phyloP scores from a whole-genome alignment of 1,139 yeast genomes.

The Arxiozyma slooffiae region DNA sequence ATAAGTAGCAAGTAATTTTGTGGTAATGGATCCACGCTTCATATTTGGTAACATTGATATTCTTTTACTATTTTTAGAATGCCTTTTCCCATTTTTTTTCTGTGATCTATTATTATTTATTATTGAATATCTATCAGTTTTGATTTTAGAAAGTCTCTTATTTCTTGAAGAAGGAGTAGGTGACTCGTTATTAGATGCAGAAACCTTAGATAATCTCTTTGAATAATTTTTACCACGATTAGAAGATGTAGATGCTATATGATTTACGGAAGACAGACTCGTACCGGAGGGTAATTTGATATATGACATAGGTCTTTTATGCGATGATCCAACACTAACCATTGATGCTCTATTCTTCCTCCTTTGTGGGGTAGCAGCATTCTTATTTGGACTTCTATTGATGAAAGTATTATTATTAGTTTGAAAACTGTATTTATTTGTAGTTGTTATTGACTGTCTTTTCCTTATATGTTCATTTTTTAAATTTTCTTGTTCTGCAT shows the following conservation, averaged over 20 bases:
- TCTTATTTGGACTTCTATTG: slow-evolving; percentile 5
- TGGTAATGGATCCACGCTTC: slow-evolving; percentile 62
- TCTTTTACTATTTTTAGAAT: slow-evolving; percentile 30
- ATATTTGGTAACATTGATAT: slow-evolving; percentile 33
- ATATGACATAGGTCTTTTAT: slow-evolving; percentile 8
- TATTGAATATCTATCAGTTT: slow-evolving; percentile 6
- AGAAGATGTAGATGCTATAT: slow-evolving; percentile 2
- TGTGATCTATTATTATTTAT: slow-evolving; percentile 28
- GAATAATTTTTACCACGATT: neutral
- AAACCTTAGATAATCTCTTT: slow-evolving; percentile 16
- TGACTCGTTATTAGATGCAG: slow-evolving; percentile 21
- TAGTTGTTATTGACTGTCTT: slow-evolving; percentile 17
- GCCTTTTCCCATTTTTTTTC: slow-evolving; percentile 13
- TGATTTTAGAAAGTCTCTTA: slow-evolving; percentile 21
- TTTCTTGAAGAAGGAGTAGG: slow-evolving; percentile 26
- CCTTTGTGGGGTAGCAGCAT: slow-evolving; percentile 30
- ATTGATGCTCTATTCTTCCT: slow-evolving; percentile 40
- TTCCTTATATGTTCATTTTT: slow-evolving; percentile 21
- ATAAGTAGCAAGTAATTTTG: slow-evolving; percentile 58
- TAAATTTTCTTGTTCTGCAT: slow-evolving; percentile 27
- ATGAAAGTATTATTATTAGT: neutral
- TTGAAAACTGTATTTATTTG: neutral
- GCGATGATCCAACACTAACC: slow-evolving; percentile 15
- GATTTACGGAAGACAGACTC: slow-evolving; percentile 5
- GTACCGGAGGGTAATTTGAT: slow-evolving; percentile 3